Evolutionary conservation across 1,284 basidiomycete species (phyloP), one percentile per base, ranked within the genome.

Genomic region (Butyriboletus appendiculatus): DNA sequence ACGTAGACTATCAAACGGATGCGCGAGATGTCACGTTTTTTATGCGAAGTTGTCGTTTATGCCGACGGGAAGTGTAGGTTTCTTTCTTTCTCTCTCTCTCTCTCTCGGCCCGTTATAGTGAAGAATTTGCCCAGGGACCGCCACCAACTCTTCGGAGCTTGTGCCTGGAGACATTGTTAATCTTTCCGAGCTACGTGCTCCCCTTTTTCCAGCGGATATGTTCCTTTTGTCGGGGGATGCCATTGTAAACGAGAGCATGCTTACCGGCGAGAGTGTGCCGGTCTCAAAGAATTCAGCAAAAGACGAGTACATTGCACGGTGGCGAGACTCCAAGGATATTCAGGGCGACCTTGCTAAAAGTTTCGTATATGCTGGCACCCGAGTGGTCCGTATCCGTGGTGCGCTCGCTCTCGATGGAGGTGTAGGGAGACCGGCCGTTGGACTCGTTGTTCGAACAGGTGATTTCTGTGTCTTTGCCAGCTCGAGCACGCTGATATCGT

Each of bases 201-300:
- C 84, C 9, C 75, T 90, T 32, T 82, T 99, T 60, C 97, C 97
- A 1, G 92, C 94, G 14, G 97, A 99, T 70, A 82, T 96, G 59
- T 84, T 98, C 61, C 80, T 98, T 16, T 84, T 99, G 30, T 92
- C 92, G 7, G 96, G 97, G 5, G 97, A 98, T 68, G 94, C 94
- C 0, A 97, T 99, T 59, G 91, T 98, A 53, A 98, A 99, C 70
- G 97, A 99, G 75, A 96, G 94, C 59, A 98, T 98, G 96, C 83
- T 99, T 16, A 98, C 95, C 0, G 95, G 95, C 11, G 96, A 98
- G 72, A 96, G 93, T 62, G 90, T 98, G 0, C 96, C 95, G 0
- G 92, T 98, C 52, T 91, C 88, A 67, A 98, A 98, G 71, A 73
- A 81, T 24, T 89, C 94, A 0, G 79, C 88, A 51, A 87, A 82